Evolutionary conservation across 164 flowering plant genomes (phyloP), one percentile per base, ranked within the genome.

Genomic region (Aristolochia californica): DNA sequence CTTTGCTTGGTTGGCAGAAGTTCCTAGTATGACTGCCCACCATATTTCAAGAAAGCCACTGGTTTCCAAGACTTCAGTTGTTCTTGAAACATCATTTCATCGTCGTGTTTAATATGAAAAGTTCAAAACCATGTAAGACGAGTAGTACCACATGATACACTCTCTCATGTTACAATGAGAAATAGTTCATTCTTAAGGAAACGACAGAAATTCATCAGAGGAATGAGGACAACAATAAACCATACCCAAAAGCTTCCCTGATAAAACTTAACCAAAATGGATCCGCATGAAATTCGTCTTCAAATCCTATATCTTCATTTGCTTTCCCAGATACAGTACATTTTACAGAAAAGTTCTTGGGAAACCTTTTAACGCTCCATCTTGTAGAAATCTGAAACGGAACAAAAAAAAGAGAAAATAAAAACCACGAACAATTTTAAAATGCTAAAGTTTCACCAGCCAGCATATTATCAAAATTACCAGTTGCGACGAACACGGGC

Each of bases 171-270:
- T 15, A n/a, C 44, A 55, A 55, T 7, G 20, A 20, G 18, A 17
- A 16, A 8, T 3, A 13, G 20, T 12, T 18, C 9, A 9, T 30
- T 12, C 20, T n/a, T 43, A 30, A 12, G 15, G 2, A 55, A 30
- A 55, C 10, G n/a, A 7, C 14, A n/a, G 7, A 18, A 18, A 56
- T 56, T 11, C 7, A 18, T 20, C 18, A 43, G 8, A 11, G 22
- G 16, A 12, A 1, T 15, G 18, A 10, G 34, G 27, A 2, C 15
- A 53, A 2, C n/a, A 24, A 2, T 15, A 17, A 25, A 56, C 14
- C 44, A 47, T 79, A 84, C 86, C 79, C 25, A 24, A 67, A 5
- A 27, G 58, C 43, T 27, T 82, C 81, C 71, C 69, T 73, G 20
- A 63, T 45, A 40, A 70, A 22, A 62, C 53, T 68, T 16, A 64